Evolutionary conservation across 2,329 filamentous ascomycete species (phyloP).

Genomic region (Apiospora sp.): DNA sequence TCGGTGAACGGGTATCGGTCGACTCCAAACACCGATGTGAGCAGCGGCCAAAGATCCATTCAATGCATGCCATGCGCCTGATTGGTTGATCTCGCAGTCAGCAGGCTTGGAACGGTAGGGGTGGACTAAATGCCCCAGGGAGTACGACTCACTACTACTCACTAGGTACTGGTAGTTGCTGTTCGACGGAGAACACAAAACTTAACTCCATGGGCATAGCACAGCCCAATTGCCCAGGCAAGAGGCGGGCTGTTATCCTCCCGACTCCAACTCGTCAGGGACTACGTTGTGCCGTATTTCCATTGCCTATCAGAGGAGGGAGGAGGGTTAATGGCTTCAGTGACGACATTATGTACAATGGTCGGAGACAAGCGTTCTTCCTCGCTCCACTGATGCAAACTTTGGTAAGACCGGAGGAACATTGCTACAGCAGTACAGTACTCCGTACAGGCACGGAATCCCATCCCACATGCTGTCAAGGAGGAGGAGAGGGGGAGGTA

Average conservation of each 20-base stretch:
- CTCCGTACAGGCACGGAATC: neutral
- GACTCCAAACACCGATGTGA: slow-evolving; percentile 11
- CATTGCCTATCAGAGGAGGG: slow-evolving; percentile 9
- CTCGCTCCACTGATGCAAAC: slow-evolving; percentile 3
- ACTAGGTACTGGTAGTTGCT: too few species aligned
- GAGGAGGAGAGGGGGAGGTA: neutral
- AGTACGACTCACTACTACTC: too few species aligned
- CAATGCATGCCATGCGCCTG: slow-evolving; percentile 7
- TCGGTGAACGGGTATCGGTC: slow-evolving; percentile 18
- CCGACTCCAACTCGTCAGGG: neutral
- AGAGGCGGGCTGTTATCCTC: neutral
- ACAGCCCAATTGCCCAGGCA: neutral
- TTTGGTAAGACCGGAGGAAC: slow-evolving; percentile 11
- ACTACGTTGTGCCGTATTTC: neutral
- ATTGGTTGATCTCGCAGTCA: neutral
- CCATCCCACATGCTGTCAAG: slow-evolving; percentile 6
- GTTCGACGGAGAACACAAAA: slow-evolving; percentile 12
- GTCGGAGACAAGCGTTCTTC: slow-evolving; percentile 8
- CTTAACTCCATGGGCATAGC: slow-evolving; percentile 13
- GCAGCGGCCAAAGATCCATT: neutral
- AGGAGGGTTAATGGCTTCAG: neutral
- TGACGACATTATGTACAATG: slow-evolving; percentile 14
- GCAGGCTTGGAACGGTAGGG: slow-evolving; percentile 7
- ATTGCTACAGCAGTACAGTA: too few species aligned
- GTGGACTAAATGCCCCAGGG: neutral